phyloP scores from a whole-genome alignment of 768 basidiomycete species.

The Pisolithus albus region DNA sequence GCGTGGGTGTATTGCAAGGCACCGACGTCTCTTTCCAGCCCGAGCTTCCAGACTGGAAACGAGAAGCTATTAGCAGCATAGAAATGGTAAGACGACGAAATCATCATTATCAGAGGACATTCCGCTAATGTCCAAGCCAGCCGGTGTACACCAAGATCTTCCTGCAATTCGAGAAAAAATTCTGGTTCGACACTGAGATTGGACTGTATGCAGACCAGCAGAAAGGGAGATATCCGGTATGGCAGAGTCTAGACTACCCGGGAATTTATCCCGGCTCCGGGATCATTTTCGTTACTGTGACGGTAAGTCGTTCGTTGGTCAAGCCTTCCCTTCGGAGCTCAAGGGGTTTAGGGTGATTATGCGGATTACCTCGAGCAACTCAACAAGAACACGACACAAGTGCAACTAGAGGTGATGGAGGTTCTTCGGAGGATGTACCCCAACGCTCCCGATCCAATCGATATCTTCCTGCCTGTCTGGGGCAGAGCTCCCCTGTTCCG shows the following conservation, averaged over 20 bases:
- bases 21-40: conserved; percentile 54
- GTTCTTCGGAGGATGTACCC: conserved; percentile 60
- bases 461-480: conserved; percentile 55
- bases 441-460: conserved; percentile 44
- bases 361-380: conserved; percentile 53
- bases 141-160: conserved; percentile 65
- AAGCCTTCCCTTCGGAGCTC: too few species aligned
- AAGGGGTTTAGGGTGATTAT: conserved; percentile 45
- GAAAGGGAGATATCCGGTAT: conserved; percentile 58
- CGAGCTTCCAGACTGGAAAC: conserved; percentile 49
- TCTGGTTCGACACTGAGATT: conserved; percentile 49
- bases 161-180: conserved; percentile 53
- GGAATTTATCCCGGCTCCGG: too few species aligned
- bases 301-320: too few species aligned
- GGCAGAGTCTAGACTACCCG: conserved; percentile 43
- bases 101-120: neutral
- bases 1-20: conserved; percentile 62
- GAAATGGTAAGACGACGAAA: conserved; percentile 40
- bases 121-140: conserved; percentile 16
- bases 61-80: conserved; percentile 58
- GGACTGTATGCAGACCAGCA: conserved; percentile 51
- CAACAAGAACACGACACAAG: conserved; percentile 29
- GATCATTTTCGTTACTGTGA: too few species aligned
- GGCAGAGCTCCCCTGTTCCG: conserved; percentile 37
- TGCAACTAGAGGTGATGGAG: conserved; percentile 47